Evolutionary conservation across 441 rosid species (phyloP).

Genomic region (Cnidoscolus chayamansa): DNA sequence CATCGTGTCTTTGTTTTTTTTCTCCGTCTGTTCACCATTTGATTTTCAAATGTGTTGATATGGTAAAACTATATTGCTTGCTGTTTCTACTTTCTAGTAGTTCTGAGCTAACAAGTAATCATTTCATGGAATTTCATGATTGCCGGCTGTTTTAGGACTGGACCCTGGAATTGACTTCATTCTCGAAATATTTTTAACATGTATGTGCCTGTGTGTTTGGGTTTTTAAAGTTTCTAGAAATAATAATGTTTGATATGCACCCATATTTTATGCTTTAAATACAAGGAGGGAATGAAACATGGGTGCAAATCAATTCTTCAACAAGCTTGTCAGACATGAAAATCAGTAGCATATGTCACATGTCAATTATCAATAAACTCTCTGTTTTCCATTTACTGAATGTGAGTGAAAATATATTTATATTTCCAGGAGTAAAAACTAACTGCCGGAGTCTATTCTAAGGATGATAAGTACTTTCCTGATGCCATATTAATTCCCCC

Average conservation of each 20-base stretch:
- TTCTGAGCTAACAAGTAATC: background rate
- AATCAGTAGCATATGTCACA: too few relatives aligned
- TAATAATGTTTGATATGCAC: background rate
- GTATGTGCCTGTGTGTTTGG: background rate
- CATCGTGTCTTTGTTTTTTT: background rate
- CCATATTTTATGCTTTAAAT: slow-evolving; percentile 1
- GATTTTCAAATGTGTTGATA: slow-evolving; percentile 2
- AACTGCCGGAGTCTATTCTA: background rate
- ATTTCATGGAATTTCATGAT: background rate
- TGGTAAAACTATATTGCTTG: slow-evolving; percentile 14
- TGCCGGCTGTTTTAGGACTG: background rate
- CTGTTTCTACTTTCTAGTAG: background rate
- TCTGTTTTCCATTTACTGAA: background rate
- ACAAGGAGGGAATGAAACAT: background rate
- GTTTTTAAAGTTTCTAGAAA: slow-evolving; percentile 1
- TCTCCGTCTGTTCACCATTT: background rate
- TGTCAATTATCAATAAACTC: background rate
- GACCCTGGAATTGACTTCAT: background rate
- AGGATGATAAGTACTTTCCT: background rate
- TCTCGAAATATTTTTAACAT: background rate
- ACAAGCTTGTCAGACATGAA: background rate
- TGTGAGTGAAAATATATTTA: background rate
- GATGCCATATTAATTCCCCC: background rate
- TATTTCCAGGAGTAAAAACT: background rate
- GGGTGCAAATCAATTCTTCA: background rate